Conservation (phyloP, 2,329 filamentous ascomycete species). For the Exserohilum rostratum region DNA sequence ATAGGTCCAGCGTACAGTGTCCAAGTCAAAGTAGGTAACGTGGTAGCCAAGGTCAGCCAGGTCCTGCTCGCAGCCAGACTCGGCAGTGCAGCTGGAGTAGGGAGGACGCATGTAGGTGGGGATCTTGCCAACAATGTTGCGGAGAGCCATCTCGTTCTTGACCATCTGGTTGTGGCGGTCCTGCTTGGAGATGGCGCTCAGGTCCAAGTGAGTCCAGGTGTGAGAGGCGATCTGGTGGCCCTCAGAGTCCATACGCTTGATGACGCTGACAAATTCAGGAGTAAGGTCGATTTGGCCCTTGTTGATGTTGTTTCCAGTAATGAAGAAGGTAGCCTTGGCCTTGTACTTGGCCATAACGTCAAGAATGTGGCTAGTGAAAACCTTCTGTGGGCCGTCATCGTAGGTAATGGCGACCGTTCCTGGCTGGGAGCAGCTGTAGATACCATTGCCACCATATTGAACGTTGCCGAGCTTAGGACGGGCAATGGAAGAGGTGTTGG, state of each 20-base stretch:
- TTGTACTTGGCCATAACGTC: slow-evolving; percentile 65
- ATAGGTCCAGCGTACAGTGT: slow-evolving; percentile 47
- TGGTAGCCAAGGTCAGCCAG: slow-evolving; percentile 61
- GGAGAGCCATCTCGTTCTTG: slow-evolving; percentile 62
- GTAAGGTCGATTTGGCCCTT: slow-evolving; percentile 63
- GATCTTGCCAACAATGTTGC: slow-evolving; percentile 62
- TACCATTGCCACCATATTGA: slow-evolving; percentile 62
- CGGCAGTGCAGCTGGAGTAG: slow-evolving; percentile 55
- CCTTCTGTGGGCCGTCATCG: slow-evolving; percentile 67
- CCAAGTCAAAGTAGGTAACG: slow-evolving; percentile 66
- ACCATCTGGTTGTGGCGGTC: slow-evolving; percentile 57
- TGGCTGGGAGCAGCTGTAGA: slow-evolving; percentile 59
- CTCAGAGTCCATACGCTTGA: slow-evolving; percentile 61
- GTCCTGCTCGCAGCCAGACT: slow-evolving; percentile 44
- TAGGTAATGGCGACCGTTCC: slow-evolving; percentile 70
- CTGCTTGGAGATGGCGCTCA: slow-evolving; percentile 52
- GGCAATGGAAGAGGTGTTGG: slow-evolving; percentile 60
- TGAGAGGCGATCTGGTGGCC: slow-evolving; percentile 68
- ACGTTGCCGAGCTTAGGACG: slow-evolving; percentile 62
- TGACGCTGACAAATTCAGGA: slow-evolving; percentile 55
- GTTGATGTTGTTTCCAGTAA: slow-evolving; percentile 63
- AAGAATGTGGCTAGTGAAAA: slow-evolving; percentile 66
- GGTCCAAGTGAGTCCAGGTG: slow-evolving; percentile 61
- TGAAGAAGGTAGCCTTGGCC: slow-evolving; percentile 72
- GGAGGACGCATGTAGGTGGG: slow-evolving; percentile 62